A percentile compares a stretch with the other conserved stretches of the same genome.
These are phyloP conservation scores for Fusarium sp. DNA, from an alignment of 2,329 filamentous ascomycete species.

Conservation along the genomic window DNA sequence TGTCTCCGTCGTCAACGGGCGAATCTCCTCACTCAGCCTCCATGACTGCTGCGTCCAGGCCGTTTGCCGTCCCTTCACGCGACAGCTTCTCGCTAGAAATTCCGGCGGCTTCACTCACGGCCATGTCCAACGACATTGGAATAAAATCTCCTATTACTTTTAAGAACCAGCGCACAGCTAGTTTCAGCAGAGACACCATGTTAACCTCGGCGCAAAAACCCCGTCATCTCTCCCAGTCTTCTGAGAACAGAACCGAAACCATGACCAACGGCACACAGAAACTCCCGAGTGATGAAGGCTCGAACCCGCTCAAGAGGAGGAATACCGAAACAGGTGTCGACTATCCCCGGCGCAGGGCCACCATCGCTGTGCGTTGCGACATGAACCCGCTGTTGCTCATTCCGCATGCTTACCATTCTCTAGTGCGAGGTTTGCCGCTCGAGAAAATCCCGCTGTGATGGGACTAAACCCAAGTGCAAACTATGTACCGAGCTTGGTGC, in stretches of 20 bases:
- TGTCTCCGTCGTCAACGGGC: constrained; percentile 63
- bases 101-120: constrained; percentile 54
- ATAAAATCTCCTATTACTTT: constrained; percentile 62
- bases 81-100: constrained; percentile 60
- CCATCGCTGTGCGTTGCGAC: constrained; percentile 65
- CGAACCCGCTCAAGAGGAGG: constrained; percentile 67
- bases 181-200: constrained; percentile 62
- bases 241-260: constrained; percentile 56
- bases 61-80: constrained; percentile 56
- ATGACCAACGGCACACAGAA: constrained; percentile 57
- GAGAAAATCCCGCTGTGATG: constrained; percentile 80
- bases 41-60: constrained; percentile 49
- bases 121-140: constrained; percentile 52
- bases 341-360: constrained; percentile 69
- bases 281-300: constrained; percentile 58
- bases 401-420: constrained; percentile 29
- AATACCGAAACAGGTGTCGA: constrained; percentile 68
- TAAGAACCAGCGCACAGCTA: constrained; percentile 56
- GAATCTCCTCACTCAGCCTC: constrained; percentile 59
- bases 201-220: constrained; percentile 62
- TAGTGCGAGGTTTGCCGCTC: constrained; percentile 84
- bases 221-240: constrained; percentile 63
- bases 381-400: background rate
- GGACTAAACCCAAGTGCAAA: constrained; percentile 81
- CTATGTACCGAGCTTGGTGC: constrained; percentile 82